A percentile compares a stretch with the other conserved stretches of the same genome.
These are phyloP conservation scores for Penicillium crustosum DNA, from an alignment of 2,329 filamentous ascomycete species.

Conservation along the genomic window DNA sequence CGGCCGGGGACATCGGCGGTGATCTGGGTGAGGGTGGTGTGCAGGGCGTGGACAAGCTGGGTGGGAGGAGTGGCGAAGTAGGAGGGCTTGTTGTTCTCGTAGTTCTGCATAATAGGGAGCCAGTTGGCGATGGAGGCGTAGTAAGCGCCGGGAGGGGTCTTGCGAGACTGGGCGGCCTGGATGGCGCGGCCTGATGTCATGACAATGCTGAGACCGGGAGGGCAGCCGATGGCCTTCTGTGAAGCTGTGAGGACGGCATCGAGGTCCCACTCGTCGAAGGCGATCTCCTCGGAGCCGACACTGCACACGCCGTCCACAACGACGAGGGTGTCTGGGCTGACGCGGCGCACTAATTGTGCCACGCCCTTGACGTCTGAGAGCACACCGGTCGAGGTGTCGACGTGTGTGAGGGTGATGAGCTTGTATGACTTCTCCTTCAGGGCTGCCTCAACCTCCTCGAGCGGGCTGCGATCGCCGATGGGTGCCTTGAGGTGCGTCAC, in stretches of 20 bases:
- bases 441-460: constrained; percentile 83
- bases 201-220: constrained; percentile 88
- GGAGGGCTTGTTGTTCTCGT: constrained; percentile 94
- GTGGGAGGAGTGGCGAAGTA: constrained; percentile 98
- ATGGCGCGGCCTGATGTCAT: constrained; percentile 91
- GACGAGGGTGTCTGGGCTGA: constrained; percentile 87
- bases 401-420: constrained; percentile 89
- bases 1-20: constrained; percentile 74
- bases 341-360: constrained; percentile 75
- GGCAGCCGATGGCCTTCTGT: constrained; percentile 95
- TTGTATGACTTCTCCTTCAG: constrained; percentile 92
- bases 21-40: constrained; percentile 86
- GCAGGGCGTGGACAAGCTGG: constrained; percentile 86
- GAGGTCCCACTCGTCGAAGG: constrained; percentile 91
- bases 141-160: constrained; percentile 80
- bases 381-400: constrained; percentile 95
- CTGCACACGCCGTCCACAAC: constrained; percentile 97
- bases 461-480: constrained; percentile 82
- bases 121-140: constrained; percentile 98
- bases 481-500: constrained; percentile 86
- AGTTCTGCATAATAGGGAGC: constrained; percentile 98
- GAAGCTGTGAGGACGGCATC: constrained; percentile 92
- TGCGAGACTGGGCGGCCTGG: constrained; percentile 73
- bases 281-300: constrained; percentile 92
- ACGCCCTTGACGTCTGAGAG: constrained; percentile 85